Evolutionary conservation across 768 basidiomycete genomes (phyloP).

Genomic region (Leccinum subgranulosum): DNA sequence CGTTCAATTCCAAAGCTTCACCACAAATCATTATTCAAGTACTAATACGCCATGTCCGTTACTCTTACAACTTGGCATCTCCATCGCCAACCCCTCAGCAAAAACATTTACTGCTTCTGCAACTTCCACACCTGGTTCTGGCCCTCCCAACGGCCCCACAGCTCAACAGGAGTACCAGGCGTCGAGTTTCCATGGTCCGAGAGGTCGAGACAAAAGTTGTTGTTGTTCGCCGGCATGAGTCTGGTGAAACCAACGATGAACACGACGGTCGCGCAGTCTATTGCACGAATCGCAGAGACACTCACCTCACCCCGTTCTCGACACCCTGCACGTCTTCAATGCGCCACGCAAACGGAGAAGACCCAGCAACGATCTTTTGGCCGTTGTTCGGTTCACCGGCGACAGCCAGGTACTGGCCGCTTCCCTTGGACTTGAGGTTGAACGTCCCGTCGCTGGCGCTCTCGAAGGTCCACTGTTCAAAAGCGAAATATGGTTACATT

Average conservation of each 20-base stretch:
- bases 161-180: conserved; percentile 42
- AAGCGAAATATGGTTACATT: background rate
- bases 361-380: conserved; percentile 35
- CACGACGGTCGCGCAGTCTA: background rate
- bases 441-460: conserved; percentile 26
- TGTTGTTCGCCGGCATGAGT: conserved; percentile 43
- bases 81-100: background rate
- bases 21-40: background rate
- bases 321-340: conserved; percentile 45
- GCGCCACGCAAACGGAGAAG: conserved; percentile 44
- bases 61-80: background rate
- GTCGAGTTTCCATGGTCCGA: conserved; percentile 41
- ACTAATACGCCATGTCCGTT: background rate
- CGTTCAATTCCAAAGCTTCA: no score
- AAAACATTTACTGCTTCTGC: conserved; percentile 2
- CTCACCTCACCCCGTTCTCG: conserved; percentile 41
- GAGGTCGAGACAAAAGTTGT: conserved; percentile 44
- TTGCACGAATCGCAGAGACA: background rate
- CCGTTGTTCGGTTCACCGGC: conserved; percentile 35
- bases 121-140: conserved; percentile 51
- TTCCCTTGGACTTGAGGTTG: conserved; percentile 41
- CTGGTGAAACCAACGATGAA: conserved; percentile 24
- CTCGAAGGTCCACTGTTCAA: conserved; percentile 45
- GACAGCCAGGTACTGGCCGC: conserved; percentile 41
- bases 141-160: conserved; percentile 50